Evolutionary conservation across 1,284 basidiomycete genomes (phyloP).

Genomic region (Trametes polyzona): DNA sequence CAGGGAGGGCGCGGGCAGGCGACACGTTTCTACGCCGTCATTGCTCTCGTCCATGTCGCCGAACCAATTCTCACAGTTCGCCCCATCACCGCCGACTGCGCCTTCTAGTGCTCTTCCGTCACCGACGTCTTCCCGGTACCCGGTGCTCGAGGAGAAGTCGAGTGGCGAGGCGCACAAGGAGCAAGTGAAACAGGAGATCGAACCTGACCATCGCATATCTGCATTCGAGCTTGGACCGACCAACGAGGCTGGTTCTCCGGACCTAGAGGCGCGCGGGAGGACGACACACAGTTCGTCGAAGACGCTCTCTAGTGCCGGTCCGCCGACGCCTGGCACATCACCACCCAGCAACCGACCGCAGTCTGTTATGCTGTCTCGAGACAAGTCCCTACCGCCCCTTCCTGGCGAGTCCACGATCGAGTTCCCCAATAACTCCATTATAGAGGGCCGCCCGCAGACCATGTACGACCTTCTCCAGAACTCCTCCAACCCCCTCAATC

Average conservation of each 20-base stretch:
- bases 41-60: conserved; percentile 62
- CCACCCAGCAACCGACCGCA: conserved; percentile 37
- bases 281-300: conserved; percentile 33
- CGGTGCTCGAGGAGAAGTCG: conserved; percentile 53
- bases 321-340: conserved; percentile 38
- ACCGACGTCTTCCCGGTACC: conserved; percentile 68
- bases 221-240: conserved; percentile 25
- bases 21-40: conserved; percentile 71
- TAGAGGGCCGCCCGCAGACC: conserved; percentile 63
- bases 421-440: conserved; percentile 40
- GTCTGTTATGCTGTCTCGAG: conserved; percentile 50
- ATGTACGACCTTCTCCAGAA: conserved; percentile 59
- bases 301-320: conserved; percentile 34
- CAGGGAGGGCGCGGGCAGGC: conserved; percentile 52
- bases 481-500: conserved; percentile 41
- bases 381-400: conserved; percentile 78
- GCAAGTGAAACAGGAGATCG: conserved; percentile 26
- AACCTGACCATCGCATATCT: conserved; percentile 29
- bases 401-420: conserved; percentile 53
- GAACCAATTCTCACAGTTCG: conserved; percentile 54
- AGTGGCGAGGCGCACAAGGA: conserved; percentile 48
- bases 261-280: conserved; percentile 33
- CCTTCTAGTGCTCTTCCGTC: conserved; percentile 75
- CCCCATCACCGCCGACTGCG: conserved; percentile 71
- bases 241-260: conserved; percentile 18